These are phyloP conservation scores for Colletotrichum euphorbiae DNA, from an alignment of 2,329 filamentous ascomycete genomes.

Conservation along the genomic window DNA sequence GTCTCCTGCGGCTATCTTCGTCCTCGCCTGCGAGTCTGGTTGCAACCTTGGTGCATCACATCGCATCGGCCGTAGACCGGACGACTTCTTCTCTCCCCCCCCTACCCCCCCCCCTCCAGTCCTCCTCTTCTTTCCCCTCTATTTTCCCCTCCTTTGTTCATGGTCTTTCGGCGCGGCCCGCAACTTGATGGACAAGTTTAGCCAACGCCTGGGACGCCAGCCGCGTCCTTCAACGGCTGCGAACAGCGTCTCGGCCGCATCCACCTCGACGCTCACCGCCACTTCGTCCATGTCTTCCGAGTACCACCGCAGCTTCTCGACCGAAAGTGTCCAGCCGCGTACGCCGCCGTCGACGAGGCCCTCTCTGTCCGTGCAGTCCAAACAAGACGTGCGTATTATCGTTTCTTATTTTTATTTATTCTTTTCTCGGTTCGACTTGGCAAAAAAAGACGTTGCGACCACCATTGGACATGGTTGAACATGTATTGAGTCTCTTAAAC, in stretches of 20 bases:
- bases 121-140: constrained; percentile 12
- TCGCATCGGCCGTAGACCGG: constrained; percentile 11
- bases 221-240: constrained; percentile 33
- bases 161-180: constrained; percentile 26
- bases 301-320: constrained; percentile 34
- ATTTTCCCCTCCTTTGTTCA: constrained; percentile 17
- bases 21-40: not conserved
- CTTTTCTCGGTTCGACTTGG: not conserved
- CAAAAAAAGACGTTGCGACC: not conserved
- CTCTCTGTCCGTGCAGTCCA: constrained; percentile 34
- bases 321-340: constrained; percentile 22
- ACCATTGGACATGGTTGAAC: not conserved
- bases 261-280: constrained; percentile 39
- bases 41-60: constrained; percentile 21
- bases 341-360: constrained; percentile 37
- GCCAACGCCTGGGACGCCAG: constrained; percentile 22
- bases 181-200: constrained; percentile 34
- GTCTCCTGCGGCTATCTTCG: not conserved
- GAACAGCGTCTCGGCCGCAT: constrained; percentile 37
- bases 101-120: constrained; percentile 5
- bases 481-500: not conserved
- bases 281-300: constrained; percentile 38
- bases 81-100: not conserved
- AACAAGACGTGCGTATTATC: constrained; percentile 22
- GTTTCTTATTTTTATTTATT: constrained; percentile 6